Conservation (phyloP, 1,139 yeast genomes). For the Yamadazyma diospyri region DNA sequence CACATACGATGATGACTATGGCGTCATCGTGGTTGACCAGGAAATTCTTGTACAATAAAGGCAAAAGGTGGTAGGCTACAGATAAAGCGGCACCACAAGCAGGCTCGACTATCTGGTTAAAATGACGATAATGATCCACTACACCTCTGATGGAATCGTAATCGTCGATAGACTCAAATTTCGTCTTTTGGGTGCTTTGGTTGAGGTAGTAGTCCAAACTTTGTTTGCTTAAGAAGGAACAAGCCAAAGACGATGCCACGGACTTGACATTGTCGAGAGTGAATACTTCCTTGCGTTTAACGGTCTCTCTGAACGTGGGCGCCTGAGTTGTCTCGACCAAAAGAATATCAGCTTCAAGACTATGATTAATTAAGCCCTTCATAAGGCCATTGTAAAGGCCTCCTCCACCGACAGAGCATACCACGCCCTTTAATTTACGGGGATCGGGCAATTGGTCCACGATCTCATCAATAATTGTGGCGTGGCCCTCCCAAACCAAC, state of each 20-base stretch:
- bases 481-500: constrained; percentile 40
- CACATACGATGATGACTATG: constrained; percentile 37
- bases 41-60: constrained; percentile 21
- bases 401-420: constrained; percentile 44
- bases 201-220: constrained; percentile 24
- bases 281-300: constrained; percentile 26
- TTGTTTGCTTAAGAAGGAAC: constrained; percentile 32
- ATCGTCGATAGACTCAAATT: constrained; percentile 31
- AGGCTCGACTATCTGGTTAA: constrained; percentile 32
- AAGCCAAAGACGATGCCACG: constrained; percentile 38
- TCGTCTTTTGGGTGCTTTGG: constrained; percentile 16
- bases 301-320: constrained; percentile 33
- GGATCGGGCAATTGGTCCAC: constrained; percentile 17
- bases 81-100: constrained; percentile 42
- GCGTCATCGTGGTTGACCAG: constrained; percentile 28
- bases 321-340: constrained; percentile 39
- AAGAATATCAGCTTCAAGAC: constrained; percentile 22
- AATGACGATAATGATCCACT: constrained; percentile 23
- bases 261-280: constrained; percentile 28
- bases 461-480: constrained; percentile 32
- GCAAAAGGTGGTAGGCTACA: constrained; percentile 22
- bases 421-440: constrained; percentile 30
- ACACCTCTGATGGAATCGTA: constrained; percentile 31
- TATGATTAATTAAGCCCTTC: constrained; percentile 25
- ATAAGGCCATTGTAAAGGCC: constrained; percentile 40